phyloP scores from a whole-genome alignment of 176 grass and related monocot genomes.

The Panicum miliaceum region DNA sequence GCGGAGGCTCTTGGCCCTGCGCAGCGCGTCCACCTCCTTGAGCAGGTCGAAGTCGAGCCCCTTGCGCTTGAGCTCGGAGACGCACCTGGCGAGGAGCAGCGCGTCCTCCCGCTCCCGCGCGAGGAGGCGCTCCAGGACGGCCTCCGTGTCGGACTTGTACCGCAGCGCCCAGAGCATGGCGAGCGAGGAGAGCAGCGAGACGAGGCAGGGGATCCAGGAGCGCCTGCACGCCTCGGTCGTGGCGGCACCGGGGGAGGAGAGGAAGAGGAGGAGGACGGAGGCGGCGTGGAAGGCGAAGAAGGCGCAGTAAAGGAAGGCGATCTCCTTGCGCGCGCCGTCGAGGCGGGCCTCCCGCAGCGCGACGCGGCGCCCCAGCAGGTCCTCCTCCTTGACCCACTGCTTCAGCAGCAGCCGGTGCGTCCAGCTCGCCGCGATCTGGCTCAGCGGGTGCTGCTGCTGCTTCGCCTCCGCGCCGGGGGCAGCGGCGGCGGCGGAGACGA shows the following conservation, averaged over 20 bases:
- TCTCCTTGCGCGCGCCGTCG: conserved; percentile 69
- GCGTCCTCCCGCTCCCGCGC: conserved; percentile 85
- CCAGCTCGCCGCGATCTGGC: conserved; percentile 68
- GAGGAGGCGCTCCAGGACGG: conserved; percentile 64
- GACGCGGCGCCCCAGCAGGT: conserved; percentile 72
- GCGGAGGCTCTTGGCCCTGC: conserved; percentile 82
- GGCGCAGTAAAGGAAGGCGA: conserved; percentile 80
- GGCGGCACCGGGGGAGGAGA: background rate
- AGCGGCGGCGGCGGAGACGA: background rate
- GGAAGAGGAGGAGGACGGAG: conserved; percentile 74
- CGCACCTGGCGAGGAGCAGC: conserved; percentile 70
- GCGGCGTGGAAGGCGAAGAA: conserved; percentile 84
- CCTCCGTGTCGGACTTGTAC: conserved; percentile 89
- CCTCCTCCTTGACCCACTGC: conserved; percentile 92
- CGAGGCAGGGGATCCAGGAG: conserved; percentile 81
- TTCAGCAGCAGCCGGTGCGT: conserved; percentile 95
- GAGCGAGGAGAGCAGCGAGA: conserved; percentile 73
- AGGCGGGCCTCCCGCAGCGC: conserved; percentile 81
- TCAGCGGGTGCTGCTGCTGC: conserved; percentile 62
- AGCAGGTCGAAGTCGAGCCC: conserved; percentile 84
- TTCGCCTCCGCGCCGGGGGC: background rate
- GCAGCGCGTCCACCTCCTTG: conserved; percentile 95
- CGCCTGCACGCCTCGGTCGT: conserved; percentile 40
- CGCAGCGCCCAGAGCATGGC: conserved; percentile 85
- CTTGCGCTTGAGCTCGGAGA: conserved; percentile 80